These are phyloP conservation scores for Camelina sativa DNA, from an alignment of 345 rosid species.

Conservation along the genomic window DNA sequence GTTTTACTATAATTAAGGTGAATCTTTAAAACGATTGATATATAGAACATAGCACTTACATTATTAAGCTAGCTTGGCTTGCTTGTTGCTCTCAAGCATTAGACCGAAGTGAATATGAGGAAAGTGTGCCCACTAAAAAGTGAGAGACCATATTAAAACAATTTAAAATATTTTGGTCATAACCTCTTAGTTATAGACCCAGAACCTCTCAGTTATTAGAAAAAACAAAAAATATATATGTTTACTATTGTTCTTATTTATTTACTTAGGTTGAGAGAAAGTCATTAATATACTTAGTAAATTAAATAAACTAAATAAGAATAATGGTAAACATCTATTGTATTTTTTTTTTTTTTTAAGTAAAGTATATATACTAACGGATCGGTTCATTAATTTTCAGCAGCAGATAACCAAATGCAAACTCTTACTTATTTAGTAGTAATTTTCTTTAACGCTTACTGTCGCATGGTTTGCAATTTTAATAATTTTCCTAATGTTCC, in stretches of 20 bases:
- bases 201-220: no score
- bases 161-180: no score
- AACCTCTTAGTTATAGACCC: no score
- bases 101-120: conserved; percentile 91
- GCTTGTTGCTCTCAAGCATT: conserved; percentile 78
- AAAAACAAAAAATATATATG: no score
- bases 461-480: not conserved
- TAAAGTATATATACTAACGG: no score
- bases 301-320: no score
- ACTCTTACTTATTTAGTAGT: not conserved
- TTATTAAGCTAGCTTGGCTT: conserved; percentile 56
- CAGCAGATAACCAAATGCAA: not conserved
- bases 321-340: no score
- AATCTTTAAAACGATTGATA: not conserved
- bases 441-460: not conserved
- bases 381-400: no score
- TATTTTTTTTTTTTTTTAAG: no score
- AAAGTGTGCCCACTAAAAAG: conserved; percentile 89
- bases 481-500: not conserved
- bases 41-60: conserved; percentile 46
- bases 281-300: no score
- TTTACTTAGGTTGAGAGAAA: no score
- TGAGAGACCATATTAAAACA: not conserved
- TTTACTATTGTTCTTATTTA: no score
- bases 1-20: not conserved